Percentiles rank a stretch among this genome's conserved stretches.
phyloP scores from a whole-genome alignment of 2,329 filamentous ascomycete genomes.

The Penicillium griseofulvum region DNA sequence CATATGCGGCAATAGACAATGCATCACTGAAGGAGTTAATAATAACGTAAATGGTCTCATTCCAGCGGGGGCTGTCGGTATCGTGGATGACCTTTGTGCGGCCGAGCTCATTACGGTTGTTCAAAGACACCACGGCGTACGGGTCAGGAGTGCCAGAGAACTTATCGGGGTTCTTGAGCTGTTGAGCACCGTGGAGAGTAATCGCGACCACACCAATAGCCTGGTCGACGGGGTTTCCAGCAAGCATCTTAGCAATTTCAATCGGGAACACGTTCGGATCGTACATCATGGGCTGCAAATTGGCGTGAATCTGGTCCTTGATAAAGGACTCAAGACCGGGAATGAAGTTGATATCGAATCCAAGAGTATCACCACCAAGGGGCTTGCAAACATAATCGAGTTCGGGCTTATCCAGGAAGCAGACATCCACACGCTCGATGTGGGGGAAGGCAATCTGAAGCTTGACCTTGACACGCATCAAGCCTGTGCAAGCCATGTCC shows the following conservation, averaged over 20 bases:
- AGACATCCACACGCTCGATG: slow-evolving; percentile 91
- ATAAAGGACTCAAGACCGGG: slow-evolving; percentile 93
- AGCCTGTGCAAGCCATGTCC: slow-evolving; percentile 91
- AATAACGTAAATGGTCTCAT: slow-evolving; percentile 94
- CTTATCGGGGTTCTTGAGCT: slow-evolving; percentile 92
- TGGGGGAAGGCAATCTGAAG: slow-evolving; percentile 94
- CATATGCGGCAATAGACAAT: slow-evolving; percentile 79
- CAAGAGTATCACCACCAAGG: slow-evolving; percentile 88
- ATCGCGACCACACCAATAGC: slow-evolving; percentile 91
- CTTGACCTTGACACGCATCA: slow-evolving; percentile 98
- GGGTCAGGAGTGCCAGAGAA: slow-evolving; percentile 91
- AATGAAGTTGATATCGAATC: slow-evolving; percentile 99
- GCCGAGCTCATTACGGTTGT: slow-evolving; percentile 75
- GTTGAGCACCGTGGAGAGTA: slow-evolving; percentile 85
- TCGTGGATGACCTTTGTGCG: slow-evolving; percentile 86
- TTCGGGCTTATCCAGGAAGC: slow-evolving; percentile 81
- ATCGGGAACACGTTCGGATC: slow-evolving; percentile 96
- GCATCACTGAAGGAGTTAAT: slow-evolving; percentile 86
- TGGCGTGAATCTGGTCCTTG: slow-evolving; percentile 91
- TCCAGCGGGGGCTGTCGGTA: slow-evolving; percentile 85
- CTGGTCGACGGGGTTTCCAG: slow-evolving; percentile 89
- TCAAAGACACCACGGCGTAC: slow-evolving; percentile 81
- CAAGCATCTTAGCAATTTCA: slow-evolving; percentile 96
- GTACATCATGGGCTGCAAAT: slow-evolving; percentile 96
- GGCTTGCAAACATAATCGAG: slow-evolving; percentile 99